Evolutionary conservation across 306 rosid genomes (phyloP).

Genomic region (Prunus kanzakura): DNA sequence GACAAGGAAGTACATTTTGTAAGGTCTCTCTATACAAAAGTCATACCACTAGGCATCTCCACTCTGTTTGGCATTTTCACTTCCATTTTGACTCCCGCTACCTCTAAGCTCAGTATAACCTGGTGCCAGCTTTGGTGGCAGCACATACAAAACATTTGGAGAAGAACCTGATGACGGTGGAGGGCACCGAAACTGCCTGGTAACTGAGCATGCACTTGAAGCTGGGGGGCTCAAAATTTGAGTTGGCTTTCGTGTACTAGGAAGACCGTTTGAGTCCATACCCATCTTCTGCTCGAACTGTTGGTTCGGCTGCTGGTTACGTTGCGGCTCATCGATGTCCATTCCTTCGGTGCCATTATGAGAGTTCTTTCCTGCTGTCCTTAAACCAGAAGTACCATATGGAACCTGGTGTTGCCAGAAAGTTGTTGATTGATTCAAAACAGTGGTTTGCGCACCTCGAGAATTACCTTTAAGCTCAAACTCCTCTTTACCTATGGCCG

Average conservation of each 20-base stretch:
- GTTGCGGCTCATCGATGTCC: conserved; percentile 42
- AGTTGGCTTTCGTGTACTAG: conserved; percentile 32
- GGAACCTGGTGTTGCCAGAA: conserved; percentile 63
- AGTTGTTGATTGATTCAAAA: conserved; percentile 38
- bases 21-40: conserved; percentile 5
- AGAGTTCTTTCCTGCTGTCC: conserved; percentile 24
- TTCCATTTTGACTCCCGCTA: conserved; percentile 20
- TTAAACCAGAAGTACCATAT: conserved; percentile 28
- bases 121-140: conserved; percentile 40
- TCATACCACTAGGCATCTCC: conserved; percentile 10
- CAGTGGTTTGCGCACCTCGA: conserved; percentile 30
- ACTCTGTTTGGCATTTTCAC: conserved; percentile 12
- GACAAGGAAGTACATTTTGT: background rate
- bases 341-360: conserved; percentile 45
- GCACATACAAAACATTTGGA: conserved; percentile 34
- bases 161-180: conserved; percentile 38
- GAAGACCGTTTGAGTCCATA: conserved; percentile 30
- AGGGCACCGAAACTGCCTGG: conserved; percentile 38
- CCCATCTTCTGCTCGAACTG: conserved; percentile 45
- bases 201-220: conserved; percentile 32
- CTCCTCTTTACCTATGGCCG: conserved; percentile 49
- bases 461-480: conserved; percentile 47
- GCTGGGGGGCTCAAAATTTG: conserved; percentile 43
- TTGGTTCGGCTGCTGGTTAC: conserved; percentile 32
- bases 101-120: conserved; percentile 29